Conservation (phyloP, 257 asterid species). For the Paraleonurus japonicus region DNA sequence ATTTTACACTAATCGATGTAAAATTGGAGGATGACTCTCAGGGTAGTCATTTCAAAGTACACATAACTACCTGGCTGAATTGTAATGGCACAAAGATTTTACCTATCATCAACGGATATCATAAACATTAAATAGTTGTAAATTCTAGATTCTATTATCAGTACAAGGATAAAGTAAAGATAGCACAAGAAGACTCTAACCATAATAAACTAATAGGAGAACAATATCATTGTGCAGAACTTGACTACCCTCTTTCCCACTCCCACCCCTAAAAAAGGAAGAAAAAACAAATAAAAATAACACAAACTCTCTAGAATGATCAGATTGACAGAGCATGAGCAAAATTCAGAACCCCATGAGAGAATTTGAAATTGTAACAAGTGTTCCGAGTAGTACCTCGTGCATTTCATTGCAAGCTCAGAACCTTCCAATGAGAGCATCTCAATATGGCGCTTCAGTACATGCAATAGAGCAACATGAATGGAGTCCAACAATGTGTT, state of each 20-base stretch:
- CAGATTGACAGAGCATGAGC: background rate
- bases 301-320: background rate
- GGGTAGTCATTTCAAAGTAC: constrained; percentile 12
- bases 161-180: constrained; percentile 5
- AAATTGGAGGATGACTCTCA: background rate
- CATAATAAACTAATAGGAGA: constrained; percentile 16
- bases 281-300: background rate
- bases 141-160: constrained; percentile 3
- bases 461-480: constrained; percentile 77
- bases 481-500: constrained; percentile 82
- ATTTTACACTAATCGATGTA: background rate
- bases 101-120: background rate
- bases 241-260: background rate
- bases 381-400: constrained; percentile 46
- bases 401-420: constrained; percentile 68
- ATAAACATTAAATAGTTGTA: background rate
- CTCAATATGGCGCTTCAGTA: constrained; percentile 64
- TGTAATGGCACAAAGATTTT: background rate
- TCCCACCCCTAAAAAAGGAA: background rate
- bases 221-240: constrained; percentile 1
- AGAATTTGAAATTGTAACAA: background rate
- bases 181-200: background rate
- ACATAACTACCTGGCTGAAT: background rate
- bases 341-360: background rate
- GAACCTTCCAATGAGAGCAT: constrained; percentile 74